Conservation (phyloP, 768 basidiomycete species). For the Coprinellus micaceus region DNA sequence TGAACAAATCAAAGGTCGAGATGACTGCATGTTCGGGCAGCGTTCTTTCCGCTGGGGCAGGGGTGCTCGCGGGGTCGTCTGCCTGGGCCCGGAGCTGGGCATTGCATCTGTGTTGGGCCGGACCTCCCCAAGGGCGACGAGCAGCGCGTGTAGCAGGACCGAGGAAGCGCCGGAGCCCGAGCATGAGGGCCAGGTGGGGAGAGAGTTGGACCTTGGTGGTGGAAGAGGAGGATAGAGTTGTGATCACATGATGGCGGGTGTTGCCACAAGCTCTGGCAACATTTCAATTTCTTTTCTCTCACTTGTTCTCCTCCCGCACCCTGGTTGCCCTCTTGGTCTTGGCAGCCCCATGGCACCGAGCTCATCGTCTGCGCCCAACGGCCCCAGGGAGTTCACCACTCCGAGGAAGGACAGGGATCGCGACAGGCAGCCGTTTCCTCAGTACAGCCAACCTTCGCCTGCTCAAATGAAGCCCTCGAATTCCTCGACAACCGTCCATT, state of each 20-base stretch:
- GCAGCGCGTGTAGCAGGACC: background rate
- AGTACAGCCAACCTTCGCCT: conserved; percentile 31
- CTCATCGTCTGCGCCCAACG: conserved; percentile 3
- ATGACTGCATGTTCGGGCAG: conserved; percentile 84
- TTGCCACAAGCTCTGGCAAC: background rate
- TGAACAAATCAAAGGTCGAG: conserved; percentile 90
- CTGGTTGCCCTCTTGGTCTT: background rate
- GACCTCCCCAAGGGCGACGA: background rate
- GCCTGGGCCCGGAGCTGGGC: background rate
- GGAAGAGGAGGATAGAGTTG: background rate
- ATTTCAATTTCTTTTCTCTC: background rate
- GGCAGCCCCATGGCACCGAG: conserved; percentile 12
- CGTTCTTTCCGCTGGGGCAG: conserved; percentile 17
- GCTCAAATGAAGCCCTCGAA: conserved; percentile 27
- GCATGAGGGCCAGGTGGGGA: background rate
- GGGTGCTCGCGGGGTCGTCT: background rate
- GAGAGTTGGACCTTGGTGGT: background rate
- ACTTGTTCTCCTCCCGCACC: background rate
- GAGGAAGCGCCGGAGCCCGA: background rate
- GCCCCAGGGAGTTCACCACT: conserved; percentile 21
- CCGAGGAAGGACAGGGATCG: conserved; percentile 31
- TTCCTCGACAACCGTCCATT: conserved; percentile 22
- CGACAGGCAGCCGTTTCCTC: conserved; percentile 35
- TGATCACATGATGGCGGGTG: conserved; percentile 2
- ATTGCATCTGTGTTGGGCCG: background rate